Conservation (phyloP, 2,329 filamentous ascomycete species). For the Fusarium sacchari region DNA sequence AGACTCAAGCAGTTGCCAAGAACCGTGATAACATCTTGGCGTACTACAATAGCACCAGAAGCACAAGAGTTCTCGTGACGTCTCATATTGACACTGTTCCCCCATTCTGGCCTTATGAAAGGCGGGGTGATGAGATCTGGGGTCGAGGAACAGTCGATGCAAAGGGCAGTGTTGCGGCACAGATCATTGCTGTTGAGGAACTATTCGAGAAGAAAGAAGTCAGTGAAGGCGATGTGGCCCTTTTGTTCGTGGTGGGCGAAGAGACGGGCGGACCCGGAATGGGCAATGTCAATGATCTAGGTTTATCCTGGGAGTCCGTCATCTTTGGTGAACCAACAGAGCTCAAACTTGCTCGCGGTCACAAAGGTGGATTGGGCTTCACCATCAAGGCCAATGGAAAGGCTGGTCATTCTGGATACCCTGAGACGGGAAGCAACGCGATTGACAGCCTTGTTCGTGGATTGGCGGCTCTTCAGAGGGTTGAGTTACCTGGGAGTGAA, state of each 20-base stretch:
- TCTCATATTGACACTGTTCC: slow-evolving; percentile 13
- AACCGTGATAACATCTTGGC: neutral
- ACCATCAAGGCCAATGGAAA: neutral
- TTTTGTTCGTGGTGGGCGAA: neutral
- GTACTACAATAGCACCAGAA: neutral
- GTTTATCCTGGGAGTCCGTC: slow-evolving; percentile 1
- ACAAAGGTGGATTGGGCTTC: neutral
- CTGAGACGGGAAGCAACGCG: neutral
- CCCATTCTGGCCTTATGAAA: slow-evolving; percentile 1
- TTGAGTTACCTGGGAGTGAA: neutral
- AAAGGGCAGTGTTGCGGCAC: neutral
- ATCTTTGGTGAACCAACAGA: slow-evolving; percentile 9
- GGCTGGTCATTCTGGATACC: slow-evolving; percentile 4
- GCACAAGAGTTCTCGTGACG: neutral
- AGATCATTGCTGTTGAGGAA: neutral
- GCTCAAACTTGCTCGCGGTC: slow-evolving; percentile 1
- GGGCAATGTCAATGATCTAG: neutral
- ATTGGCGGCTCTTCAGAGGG: neutral
- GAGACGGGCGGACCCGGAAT: neutral
- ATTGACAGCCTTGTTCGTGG: slow-evolving; percentile 11
- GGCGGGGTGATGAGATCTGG: slow-evolving; percentile 12
- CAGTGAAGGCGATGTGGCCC: neutral
- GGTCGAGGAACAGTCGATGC: slow-evolving; percentile 1
- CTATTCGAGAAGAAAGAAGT: fast-evolving
- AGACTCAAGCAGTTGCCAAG: neutral